A percentile compares a stretch with the other conserved stretches of the same genome.
Conservation (phyloP, 306 rosid genomes). For the Vicia sativa region DNA sequence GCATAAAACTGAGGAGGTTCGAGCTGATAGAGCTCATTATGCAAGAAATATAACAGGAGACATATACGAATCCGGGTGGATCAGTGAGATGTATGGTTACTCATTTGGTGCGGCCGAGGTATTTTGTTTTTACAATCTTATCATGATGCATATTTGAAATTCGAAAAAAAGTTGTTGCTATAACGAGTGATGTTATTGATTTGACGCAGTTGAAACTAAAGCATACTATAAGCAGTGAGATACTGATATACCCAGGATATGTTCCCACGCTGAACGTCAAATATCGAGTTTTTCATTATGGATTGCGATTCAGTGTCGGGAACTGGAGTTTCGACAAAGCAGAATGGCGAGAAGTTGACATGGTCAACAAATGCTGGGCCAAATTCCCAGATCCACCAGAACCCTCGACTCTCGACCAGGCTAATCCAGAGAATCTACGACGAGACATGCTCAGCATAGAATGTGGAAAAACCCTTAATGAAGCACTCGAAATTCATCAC, state of each 20-base stretch:
- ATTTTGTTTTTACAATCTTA: slow-evolving; percentile 39
- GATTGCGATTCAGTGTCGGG: slow-evolving; percentile 79
- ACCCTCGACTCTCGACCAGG: slow-evolving; percentile 52
- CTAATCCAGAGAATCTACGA: slow-evolving; percentile 43
- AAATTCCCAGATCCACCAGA: slow-evolving; percentile 85
- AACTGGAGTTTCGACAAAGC: slow-evolving; percentile 99
- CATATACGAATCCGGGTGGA: slow-evolving; percentile 91
- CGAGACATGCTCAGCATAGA: slow-evolving; percentile 88
- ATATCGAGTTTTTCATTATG: slow-evolving; percentile 94
- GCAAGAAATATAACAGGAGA: slow-evolving; percentile 95
- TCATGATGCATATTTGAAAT: not conserved
- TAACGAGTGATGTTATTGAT: slow-evolving; percentile 37
- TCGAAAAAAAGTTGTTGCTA: slow-evolving; percentile 4
- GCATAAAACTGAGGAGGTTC: slow-evolving; percentile 96
- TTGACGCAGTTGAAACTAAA: slow-evolving; percentile 73
- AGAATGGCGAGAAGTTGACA: slow-evolving; percentile 68
- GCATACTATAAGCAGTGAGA: slow-evolving; percentile 63
- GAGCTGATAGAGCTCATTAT: slow-evolving; percentile 96
- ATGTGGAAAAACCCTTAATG: slow-evolving; percentile 72
- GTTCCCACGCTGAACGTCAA: slow-evolving; percentile 68
- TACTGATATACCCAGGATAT: slow-evolving; percentile 89
- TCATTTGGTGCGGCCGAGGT: slow-evolving; percentile 99
- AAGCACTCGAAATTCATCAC: slow-evolving; percentile 78
- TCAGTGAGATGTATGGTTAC: slow-evolving; percentile 99
- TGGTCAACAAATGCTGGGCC: slow-evolving; percentile 85